Evolutionary conservation across 2,329 filamentous ascomycete species (phyloP).

Genomic region (Ilyonectria mors-panacis): DNA sequence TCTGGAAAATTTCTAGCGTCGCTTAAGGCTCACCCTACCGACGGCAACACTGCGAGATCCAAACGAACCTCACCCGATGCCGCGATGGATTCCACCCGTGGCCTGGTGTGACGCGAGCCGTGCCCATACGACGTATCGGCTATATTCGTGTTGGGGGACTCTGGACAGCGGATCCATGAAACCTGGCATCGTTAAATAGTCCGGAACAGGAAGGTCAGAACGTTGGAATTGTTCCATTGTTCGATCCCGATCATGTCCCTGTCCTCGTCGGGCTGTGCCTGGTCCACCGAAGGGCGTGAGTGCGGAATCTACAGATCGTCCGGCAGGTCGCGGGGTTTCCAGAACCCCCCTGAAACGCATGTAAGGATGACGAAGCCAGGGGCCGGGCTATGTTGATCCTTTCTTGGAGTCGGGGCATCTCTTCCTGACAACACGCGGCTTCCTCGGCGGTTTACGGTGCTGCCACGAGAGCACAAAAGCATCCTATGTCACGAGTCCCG

Average conservation of each 20-base stretch:
- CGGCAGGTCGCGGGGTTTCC: slow-evolving; percentile 21
- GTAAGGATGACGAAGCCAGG: slow-evolving; percentile 16
- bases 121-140: slow-evolving; percentile 17
- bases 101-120: slow-evolving; percentile 9
- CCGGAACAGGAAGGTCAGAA: slow-evolving; percentile 27
- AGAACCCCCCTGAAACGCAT: slow-evolving; percentile 18
- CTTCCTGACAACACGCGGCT: slow-evolving; percentile 18
- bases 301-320: slow-evolving; percentile 33
- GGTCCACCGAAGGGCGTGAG: slow-evolving; percentile 5
- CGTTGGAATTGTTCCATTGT: slow-evolving; percentile 18
- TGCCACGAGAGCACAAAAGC: slow-evolving; percentile 19
- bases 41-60: slow-evolving; percentile 35
- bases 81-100: slow-evolving; percentile 10
- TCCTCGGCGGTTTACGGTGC: slow-evolving; percentile 14
- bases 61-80: slow-evolving; percentile 42
- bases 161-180: slow-evolving; percentile 14
- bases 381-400: slow-evolving; percentile 12
- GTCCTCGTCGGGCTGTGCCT: slow-evolving; percentile 5
- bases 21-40: slow-evolving; percentile 28
- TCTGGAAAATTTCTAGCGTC: slow-evolving; percentile 50
- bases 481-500: slow-evolving; percentile 13
- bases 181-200: slow-evolving; percentile 11
- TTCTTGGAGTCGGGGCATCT: not conserved
- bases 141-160: slow-evolving; percentile 14
- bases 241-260: slow-evolving; percentile 21